phyloP scores from a whole-genome alignment of 2,329 filamentous ascomycete genomes.

The Sporothrix schenckii region DNA sequence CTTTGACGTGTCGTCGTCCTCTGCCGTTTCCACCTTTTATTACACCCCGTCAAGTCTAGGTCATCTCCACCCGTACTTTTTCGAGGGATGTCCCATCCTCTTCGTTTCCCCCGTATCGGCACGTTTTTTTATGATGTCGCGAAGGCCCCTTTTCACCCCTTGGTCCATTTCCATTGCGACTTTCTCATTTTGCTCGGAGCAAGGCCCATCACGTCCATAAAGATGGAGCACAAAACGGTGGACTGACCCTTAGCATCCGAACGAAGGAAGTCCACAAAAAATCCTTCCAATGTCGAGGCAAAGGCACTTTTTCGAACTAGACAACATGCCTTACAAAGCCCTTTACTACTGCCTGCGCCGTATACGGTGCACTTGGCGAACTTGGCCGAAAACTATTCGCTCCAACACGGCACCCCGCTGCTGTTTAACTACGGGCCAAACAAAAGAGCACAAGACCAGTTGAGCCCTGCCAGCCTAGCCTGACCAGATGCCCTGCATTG shows the following conservation, averaged over 20 bases:
- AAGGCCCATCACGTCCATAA: constrained; percentile 19
- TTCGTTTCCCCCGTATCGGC: neutral
- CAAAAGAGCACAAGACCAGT: neutral
- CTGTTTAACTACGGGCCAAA: neutral
- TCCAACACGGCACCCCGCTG: neutral
- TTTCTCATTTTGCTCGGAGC: neutral
- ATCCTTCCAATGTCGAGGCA: no score
- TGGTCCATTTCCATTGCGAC: neutral
- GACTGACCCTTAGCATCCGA: no score
- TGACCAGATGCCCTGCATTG: neutral
- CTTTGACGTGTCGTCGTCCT: neutral
- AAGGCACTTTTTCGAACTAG: no score
- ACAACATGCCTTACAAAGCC: no score
- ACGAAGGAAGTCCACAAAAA: no score
- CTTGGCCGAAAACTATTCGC: neutral
- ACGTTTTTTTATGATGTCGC: neutral
- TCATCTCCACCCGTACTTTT: neutral
- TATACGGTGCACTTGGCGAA: neutral
- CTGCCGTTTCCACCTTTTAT: no score
- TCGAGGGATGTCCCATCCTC: neutral
- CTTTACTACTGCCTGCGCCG: no score
- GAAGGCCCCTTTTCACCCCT: no score
- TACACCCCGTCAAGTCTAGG: no score
- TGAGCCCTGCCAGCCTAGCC: neutral
- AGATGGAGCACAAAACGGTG: constrained; percentile 1